Base-by-base conservation (phyloP, 2,329 filamentous ascomycete genomes). In the Dactylellina parvicollis region DNA sequence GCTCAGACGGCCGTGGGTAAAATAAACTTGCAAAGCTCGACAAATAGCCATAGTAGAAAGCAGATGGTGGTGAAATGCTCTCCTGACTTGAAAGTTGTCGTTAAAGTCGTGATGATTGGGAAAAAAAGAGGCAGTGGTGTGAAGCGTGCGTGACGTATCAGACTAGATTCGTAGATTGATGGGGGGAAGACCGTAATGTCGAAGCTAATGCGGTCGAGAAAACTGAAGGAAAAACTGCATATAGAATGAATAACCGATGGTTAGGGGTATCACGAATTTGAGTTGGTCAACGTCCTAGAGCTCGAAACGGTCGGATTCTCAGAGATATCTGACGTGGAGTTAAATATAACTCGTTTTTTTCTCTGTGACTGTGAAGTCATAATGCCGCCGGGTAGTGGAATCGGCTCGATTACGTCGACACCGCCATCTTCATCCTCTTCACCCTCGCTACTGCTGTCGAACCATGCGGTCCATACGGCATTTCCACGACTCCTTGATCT, bases 281-380 rank as follows among this genome's bases (percentile, higher is more conserved):
- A 50, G 24, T 64, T 65, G 16, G 67, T 64, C 3, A 60, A 60
- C 10, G 60, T 73, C 28, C 60, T 55, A 9, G 69, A 56, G 26
- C 54, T 73, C 28, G 69, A 73, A 38, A 59, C 54, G 9, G 60
- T 66, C 14, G 50, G 69, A 20, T 66, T 34, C 34, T 73, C 60
- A 18, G 69, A 73, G 34, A 66, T 73, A 20, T 73, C 69, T 9
- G 69, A 73, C 22, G 69, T 73, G n/a, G 69, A 73, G 34, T 73
- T 73, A 54, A 73, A 73, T 4, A 73, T 36, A 8, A 66, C 60
- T 20, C 60, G 66, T 38, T 66, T 66, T 18, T 66, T 65, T n/a
- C 55, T 66, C n/a, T 73, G 69, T 9, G 69, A 66, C 50, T 73
- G 66, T 2, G 69, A 60, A 3, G 60, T 73, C 12, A 73, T 47